These are phyloP conservation scores for Fusarium fujikuroi DNA, from an alignment of 2,329 filamentous ascomycete genomes.

Conservation along the genomic window DNA sequence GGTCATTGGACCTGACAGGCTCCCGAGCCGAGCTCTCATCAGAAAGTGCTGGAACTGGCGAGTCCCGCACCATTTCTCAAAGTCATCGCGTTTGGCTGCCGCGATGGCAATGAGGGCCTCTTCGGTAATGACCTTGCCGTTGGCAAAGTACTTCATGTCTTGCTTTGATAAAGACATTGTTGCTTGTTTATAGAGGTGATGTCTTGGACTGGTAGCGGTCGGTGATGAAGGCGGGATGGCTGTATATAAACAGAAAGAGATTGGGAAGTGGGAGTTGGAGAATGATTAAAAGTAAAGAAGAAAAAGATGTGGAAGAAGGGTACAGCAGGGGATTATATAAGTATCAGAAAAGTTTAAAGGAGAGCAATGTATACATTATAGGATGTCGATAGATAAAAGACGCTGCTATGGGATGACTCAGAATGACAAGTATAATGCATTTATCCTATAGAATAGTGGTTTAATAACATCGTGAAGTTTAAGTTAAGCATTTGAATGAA, in stretches of 20 bases:
- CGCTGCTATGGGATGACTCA: not conserved
- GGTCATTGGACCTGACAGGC: not conserved
- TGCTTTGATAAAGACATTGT: not conserved
- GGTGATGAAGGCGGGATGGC: not conserved
- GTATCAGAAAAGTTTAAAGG: too few relatives aligned
- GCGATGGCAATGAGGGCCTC: not conserved
- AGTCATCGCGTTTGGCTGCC: not conserved
- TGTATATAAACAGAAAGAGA: not conserved
- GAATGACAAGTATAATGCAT: not conserved
- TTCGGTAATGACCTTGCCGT: not conserved
- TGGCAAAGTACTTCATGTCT: not conserved
- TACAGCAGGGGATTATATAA: not conserved
- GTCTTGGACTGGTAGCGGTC: not conserved
- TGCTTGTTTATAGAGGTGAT: not conserved
- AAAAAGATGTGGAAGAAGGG: fast-evolving
- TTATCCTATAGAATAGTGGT: not conserved
- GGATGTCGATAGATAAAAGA: not conserved
- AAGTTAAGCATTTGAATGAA: fast-evolving
- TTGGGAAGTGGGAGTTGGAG: not conserved
- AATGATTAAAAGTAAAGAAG: not conserved
- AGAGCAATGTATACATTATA: not conserved
- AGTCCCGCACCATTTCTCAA: not conserved
- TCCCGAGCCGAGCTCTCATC: not conserved
- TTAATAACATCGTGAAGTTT: fast-evolving
- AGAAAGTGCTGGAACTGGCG: not conserved